Percentiles rank a stretch among this genome's conserved stretches.
Conservation (phyloP, 495 filamentous ascomycete species). For the Xylona heveae region DNA sequence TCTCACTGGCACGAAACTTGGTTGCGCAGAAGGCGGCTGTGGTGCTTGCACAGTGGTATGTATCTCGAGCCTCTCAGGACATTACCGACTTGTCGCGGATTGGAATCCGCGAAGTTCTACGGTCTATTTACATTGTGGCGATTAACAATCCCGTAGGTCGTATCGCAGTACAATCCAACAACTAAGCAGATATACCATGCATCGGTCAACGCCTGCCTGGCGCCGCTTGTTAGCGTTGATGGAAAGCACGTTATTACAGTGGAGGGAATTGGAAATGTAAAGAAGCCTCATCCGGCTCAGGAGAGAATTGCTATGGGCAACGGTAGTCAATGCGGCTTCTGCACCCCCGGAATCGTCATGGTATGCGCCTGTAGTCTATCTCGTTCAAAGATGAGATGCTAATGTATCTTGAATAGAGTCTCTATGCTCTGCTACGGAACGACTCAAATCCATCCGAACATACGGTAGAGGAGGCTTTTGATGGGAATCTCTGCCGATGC, state of each 20-base stretch:
- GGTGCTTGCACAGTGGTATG: conserved; percentile 86
- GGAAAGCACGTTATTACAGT: conserved; percentile 98
- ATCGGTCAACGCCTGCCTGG: conserved; percentile 84
- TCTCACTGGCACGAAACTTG: conserved; percentile 27
- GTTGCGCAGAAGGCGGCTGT: conserved; percentile 89
- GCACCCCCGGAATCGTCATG: conserved; percentile 97
- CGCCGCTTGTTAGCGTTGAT: conserved; percentile 77
- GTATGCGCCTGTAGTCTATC: conserved; percentile 15
- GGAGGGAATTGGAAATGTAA: conserved; percentile 85
- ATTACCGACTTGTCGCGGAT: not conserved
- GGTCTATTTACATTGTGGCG: not conserved
- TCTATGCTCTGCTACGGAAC: conserved; percentile 68
- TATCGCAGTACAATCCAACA: conserved; percentile 82
- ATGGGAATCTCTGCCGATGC: conserved; percentile 90
- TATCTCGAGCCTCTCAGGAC: conserved; percentile 5
- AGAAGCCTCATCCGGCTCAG: conserved; percentile 75
- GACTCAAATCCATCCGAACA: conserved; percentile 43
- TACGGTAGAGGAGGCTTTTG: conserved; percentile 75
- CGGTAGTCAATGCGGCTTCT: conserved; percentile 58
- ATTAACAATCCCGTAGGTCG: conserved; percentile 26
- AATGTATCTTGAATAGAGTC: conserved; percentile 20
- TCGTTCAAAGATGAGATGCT: not conserved
- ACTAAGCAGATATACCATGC: conserved; percentile 81
- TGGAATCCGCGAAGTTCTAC: not conserved
- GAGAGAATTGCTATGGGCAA: conserved; percentile 66